phyloP scores from a whole-genome alignment of 1,284 basidiomycete species.

The Irpex lacteus region DNA sequence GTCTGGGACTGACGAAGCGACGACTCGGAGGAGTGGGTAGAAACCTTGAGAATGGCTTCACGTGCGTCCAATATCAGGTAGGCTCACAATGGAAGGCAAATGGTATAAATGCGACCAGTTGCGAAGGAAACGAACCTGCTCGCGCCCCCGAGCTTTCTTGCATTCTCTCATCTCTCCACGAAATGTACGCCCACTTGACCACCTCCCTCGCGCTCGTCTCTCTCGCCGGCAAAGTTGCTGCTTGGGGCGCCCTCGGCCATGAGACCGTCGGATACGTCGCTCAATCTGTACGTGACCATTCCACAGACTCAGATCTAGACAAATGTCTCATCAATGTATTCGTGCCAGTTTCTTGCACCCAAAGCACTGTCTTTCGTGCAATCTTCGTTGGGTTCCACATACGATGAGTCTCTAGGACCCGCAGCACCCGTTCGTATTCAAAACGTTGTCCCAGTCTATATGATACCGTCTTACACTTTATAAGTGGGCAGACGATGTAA shows the following conservation, averaged over 20 bases:
- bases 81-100: too few species aligned
- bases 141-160: too few species aligned
- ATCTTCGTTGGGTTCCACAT: slow-evolving; percentile 39
- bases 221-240: slow-evolving; percentile 16
- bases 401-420: slow-evolving; percentile 41
- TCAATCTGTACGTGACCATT: background rate
- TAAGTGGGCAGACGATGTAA: slow-evolving; percentile 47
- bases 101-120: too few species aligned
- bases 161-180: background rate
- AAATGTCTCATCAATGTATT: background rate
- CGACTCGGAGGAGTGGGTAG: background rate
- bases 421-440: slow-evolving; percentile 38
- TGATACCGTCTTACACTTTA: background rate
- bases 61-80: background rate
- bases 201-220: background rate
- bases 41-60: background rate
- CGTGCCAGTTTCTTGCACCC: slow-evolving; percentile 39
- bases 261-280: slow-evolving; percentile 35
- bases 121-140: too few species aligned
- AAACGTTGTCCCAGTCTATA: background rate
- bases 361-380: slow-evolving; percentile 44
- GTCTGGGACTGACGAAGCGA: background rate
- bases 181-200: background rate
- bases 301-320: background rate
- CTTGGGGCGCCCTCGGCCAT: slow-evolving; percentile 43